These are phyloP conservation scores for Coemansia sp. DNA, from an alignment of 371 early-diverging fungal genomes.

Conservation along the genomic window DNA sequence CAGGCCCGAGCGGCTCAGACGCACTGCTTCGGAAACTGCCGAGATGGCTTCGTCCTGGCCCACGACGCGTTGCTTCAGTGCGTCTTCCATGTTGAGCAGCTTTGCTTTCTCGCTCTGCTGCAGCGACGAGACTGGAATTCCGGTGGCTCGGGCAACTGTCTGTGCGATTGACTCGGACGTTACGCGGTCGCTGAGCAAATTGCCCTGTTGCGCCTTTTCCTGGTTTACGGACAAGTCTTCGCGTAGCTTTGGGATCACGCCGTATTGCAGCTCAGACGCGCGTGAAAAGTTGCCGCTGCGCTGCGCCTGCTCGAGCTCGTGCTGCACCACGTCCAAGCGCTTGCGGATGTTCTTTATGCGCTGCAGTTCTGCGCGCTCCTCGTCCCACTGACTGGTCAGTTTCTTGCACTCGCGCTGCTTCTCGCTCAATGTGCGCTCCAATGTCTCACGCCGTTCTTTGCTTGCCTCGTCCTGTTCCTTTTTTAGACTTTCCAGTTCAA, in stretches of 20 bases:
- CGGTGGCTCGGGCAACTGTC: conserved; percentile 83
- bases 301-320: conserved; percentile 68
- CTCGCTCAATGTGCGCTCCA: conserved; percentile 64
- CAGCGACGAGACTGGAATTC: conserved; percentile 82
- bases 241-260: conserved; percentile 86
- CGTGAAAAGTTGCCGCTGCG: conserved; percentile 63
- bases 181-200: conserved; percentile 80
- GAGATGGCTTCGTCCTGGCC: conserved; percentile 85
- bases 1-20: conserved; percentile 80
- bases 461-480: conserved; percentile 86
- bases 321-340: conserved; percentile 74
- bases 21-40: conserved; percentile 78
- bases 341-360: conserved; percentile 70
- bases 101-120: conserved; percentile 82
- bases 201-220: conserved; percentile 18
- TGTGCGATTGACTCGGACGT: conserved; percentile 83
- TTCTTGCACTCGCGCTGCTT: conserved; percentile 65
- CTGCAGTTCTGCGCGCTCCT: conserved; percentile 72
- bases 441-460: conserved; percentile 71
- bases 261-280: conserved; percentile 81
- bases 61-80: conserved; percentile 70
- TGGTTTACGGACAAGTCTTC: conserved; percentile 63
- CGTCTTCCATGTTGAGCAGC: conserved; percentile 77
- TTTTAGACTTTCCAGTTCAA: conserved; percentile 88
- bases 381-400: conserved; percentile 69